Evolutionary conservation across 2,329 filamentous ascomycete genomes (phyloP).

Genomic region (Ophiostoma fasciatum): DNA sequence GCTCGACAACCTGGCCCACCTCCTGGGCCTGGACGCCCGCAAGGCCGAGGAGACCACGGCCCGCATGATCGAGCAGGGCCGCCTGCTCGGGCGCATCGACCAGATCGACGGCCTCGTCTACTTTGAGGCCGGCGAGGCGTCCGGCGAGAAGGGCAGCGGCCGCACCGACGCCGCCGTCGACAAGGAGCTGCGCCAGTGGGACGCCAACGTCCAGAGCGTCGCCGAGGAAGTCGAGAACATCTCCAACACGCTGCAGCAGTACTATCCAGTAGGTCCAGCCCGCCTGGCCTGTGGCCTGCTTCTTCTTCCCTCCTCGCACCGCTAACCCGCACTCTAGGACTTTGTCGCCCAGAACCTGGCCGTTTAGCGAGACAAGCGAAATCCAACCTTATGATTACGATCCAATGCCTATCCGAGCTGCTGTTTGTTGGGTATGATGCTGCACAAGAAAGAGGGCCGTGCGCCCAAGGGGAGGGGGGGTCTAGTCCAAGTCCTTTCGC

Average conservation of each 20-base stretch:
- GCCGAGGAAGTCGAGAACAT: constrained; percentile 72
- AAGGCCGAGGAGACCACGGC: constrained; percentile 86
- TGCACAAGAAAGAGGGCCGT: too few relatives aligned
- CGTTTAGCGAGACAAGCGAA: constrained; percentile 17
- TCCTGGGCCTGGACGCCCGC: constrained; percentile 65
- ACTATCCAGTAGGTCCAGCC: constrained; percentile 56
- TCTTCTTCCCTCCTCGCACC: too few relatives aligned
- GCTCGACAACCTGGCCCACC: constrained; percentile 57
- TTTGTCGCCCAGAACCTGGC: constrained; percentile 41
- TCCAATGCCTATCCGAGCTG: too few relatives aligned
- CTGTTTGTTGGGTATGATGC: too few relatives aligned
- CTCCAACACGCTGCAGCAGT: constrained; percentile 63
- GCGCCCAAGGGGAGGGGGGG: too few relatives aligned
- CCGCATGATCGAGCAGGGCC: constrained; percentile 88
- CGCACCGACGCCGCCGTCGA: constrained; percentile 47
- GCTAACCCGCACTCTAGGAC: too few relatives aligned
- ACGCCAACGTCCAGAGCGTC: constrained; percentile 70
- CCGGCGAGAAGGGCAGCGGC: constrained; percentile 52
- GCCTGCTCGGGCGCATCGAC: constrained; percentile 78
- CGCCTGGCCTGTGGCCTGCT: too few relatives aligned
- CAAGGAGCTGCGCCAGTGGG: constrained; percentile 71
- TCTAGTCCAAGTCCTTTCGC: constrained; percentile 35
- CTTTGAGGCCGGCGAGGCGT: constrained; percentile 64
- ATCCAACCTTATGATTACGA: too few relatives aligned
- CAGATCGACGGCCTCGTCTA: constrained; percentile 81